phyloP scores from a whole-genome alignment of 768 basidiomycete species.

The Amanita rimosa region DNA sequence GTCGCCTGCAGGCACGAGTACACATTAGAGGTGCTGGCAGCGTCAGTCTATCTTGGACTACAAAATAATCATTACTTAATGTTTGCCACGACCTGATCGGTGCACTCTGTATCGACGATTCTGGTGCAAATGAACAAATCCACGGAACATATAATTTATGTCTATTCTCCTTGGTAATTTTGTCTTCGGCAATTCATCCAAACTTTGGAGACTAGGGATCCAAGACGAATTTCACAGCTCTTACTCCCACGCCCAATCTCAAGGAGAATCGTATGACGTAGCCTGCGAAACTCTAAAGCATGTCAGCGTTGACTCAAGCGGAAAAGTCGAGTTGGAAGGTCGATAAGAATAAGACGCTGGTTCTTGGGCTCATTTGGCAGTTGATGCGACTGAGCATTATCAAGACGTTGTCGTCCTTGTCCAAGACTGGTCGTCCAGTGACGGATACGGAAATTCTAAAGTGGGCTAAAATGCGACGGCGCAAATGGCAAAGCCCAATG shows the following conservation, averaged over 20 bases:
- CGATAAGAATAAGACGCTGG: constrained; percentile 85
- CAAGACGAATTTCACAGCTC: not conserved
- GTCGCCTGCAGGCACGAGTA: constrained; percentile 4
- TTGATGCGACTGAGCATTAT: constrained; percentile 93
- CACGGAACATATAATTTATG: not conserved
- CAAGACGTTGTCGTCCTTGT: constrained; percentile 75
- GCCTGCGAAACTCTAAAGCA: constrained; percentile 86
- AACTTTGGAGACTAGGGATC: not conserved
- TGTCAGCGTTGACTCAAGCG: constrained; percentile 89
- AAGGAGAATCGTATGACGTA: constrained; percentile 85
- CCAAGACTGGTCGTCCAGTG: constrained; percentile 62
- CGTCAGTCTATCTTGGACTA: constrained; percentile 6
- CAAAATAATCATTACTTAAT: not conserved
- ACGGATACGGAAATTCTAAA: constrained; percentile 89
- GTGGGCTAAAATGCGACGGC: constrained; percentile 93
- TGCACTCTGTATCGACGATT: not conserved
- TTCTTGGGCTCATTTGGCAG: constrained; percentile 96
- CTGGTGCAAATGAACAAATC: not conserved
- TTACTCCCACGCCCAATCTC: constrained; percentile 25
- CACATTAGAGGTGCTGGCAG: constrained; percentile 6
- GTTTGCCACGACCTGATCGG: not conserved
- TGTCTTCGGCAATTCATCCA: not conserved
- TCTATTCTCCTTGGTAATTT: not conserved
- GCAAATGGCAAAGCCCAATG: constrained; percentile 49
- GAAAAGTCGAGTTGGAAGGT: constrained; percentile 96